A percentile compares a stretch with the other conserved stretches of the same genome.
These are phyloP conservation scores for Fusarium zealandicum DNA, from an alignment of 2,329 filamentous ascomycete genomes.

Conservation along the genomic window DNA sequence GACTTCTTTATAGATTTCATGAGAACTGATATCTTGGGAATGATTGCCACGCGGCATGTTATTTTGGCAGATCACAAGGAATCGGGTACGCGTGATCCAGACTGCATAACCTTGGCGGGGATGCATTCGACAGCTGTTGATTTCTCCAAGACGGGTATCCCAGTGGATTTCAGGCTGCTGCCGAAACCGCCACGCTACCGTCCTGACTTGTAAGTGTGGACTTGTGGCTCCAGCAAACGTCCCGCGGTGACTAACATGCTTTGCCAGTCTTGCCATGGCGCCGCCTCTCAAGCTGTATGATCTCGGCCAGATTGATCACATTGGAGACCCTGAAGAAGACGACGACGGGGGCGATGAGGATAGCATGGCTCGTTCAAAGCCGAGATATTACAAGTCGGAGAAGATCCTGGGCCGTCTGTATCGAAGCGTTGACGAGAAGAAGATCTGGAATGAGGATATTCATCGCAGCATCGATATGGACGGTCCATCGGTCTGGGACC, in stretches of 20 bases:
- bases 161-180: constrained; percentile 56
- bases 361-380: constrained; percentile 53
- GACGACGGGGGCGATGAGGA: constrained; percentile 51
- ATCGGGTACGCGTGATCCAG: constrained; percentile 57
- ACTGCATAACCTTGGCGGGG: constrained; percentile 64
- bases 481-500: constrained; percentile 53
- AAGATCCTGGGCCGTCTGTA: constrained; percentile 76
- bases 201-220: constrained; percentile 62
- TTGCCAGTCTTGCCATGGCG: constrained; percentile 53
- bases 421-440: constrained; percentile 74
- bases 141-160: constrained; percentile 77
- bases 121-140: constrained; percentile 77
- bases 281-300: constrained; percentile 55
- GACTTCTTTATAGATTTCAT: constrained; percentile 84
- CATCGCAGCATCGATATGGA: constrained; percentile 39
- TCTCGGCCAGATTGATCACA: constrained; percentile 49
- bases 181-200: constrained; percentile 51
- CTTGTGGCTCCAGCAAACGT: too few relatives aligned
- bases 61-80: constrained; percentile 66
- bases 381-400: constrained; percentile 69
- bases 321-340: constrained; percentile 45
- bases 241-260: background rate
- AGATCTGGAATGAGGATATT: constrained; percentile 65
- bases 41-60: constrained; percentile 70
- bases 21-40: constrained; percentile 69